phyloP scores from a whole-genome alignment of 208 protist species.

The Strigomonas galati region DNA sequence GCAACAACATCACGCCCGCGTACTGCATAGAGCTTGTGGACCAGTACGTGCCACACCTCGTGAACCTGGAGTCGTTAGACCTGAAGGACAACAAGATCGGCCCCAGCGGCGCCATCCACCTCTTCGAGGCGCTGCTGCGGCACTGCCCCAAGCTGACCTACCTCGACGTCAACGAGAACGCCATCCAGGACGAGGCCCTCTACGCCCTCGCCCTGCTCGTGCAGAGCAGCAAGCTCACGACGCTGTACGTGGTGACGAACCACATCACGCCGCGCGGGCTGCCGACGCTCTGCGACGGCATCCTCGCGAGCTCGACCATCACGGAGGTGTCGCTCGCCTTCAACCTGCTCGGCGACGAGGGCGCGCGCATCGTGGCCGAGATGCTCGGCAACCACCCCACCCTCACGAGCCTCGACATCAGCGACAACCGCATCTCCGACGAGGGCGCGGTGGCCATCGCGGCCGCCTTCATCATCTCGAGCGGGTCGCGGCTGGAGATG shows the following conservation, averaged over 20 bases:
- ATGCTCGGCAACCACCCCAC: constrained; percentile 46
- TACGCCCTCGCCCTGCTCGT: constrained; percentile 58
- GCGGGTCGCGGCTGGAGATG: constrained; percentile 37
- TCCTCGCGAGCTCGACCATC: constrained; percentile 46
- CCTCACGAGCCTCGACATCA: constrained; percentile 65
- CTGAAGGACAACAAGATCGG: constrained; percentile 84
- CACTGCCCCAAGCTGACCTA: constrained; percentile 59
- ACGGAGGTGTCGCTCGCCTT: constrained; percentile 66
- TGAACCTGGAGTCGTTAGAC: constrained; percentile 60
- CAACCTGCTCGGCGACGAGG: constrained; percentile 73
- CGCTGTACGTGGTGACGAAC: constrained; percentile 70
- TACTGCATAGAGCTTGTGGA: constrained; percentile 42
- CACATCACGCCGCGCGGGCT: constrained; percentile 74
- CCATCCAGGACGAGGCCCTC: constrained; percentile 70
- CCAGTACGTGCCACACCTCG: constrained; percentile 57
- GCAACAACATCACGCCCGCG: constrained; percentile 65
- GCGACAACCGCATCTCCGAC: constrained; percentile 81
- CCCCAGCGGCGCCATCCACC: constrained; percentile 40
- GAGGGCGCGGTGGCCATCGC: constrained; percentile 63
- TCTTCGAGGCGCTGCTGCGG: constrained; percentile 61
- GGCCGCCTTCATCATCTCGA: constrained; percentile 44
- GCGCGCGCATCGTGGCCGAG: constrained; percentile 45
- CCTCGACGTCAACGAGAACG: constrained; percentile 84
- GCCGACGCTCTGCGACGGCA: constrained; percentile 72
- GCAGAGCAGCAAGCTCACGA: constrained; percentile 36